Evolutionary conservation across 208 protist genomes (phyloP), one percentile per base, ranked within the genome.

Genomic region (Strigomonas culicis): DNA sequence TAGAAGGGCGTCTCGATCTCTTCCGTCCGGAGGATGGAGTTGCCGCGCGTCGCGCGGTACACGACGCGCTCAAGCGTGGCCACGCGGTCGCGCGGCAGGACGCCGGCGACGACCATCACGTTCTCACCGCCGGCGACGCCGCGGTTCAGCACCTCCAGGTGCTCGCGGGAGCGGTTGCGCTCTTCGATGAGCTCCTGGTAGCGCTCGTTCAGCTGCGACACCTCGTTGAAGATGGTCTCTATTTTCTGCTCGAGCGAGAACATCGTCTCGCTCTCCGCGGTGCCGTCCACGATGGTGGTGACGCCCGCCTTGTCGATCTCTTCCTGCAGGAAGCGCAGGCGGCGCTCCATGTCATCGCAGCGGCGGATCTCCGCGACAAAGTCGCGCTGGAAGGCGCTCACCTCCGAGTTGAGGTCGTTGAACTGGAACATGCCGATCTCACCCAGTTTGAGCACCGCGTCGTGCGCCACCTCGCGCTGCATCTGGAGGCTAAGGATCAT

Each of bases 261-360:
- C 77, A 96, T 88, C 49, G 84, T 90, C 61, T 92, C 87, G 11
- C 70, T 66, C 68, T 83, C 78, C 32, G 69, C 64, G 36, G 59
- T 51, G 24, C 72, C 72, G 21, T 78, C 75, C n/a, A 77, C 63
- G 13, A 87, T 44, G 39, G 66, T 72, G 43, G 75, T 77, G 25
- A 95, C 73, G 44, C 80, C 79, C 21, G 88, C 81, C 65, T 79
- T 82, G 51, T 80, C 73, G 62, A 99, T 80, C 80, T 98, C 86
- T 1, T 94, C 90, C 63, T 97, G 80, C 46, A 99, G 82, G 66
- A 92, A 98, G 34, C 90, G 85, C 27, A 99, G 64, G 70, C 97
- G 98, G 27, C 97, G 86, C 65, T 98, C 90, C 84, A 99, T 97
- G 59, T 99, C 98, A 56, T 99, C 97, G 75, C 96, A 99, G 27